A percentile compares a stretch with the other conserved stretches of the same genome.
These are phyloP conservation scores for Gracilaria caudata DNA, from an alignment of 23 red algal species.

Conservation along the genomic window DNA sequence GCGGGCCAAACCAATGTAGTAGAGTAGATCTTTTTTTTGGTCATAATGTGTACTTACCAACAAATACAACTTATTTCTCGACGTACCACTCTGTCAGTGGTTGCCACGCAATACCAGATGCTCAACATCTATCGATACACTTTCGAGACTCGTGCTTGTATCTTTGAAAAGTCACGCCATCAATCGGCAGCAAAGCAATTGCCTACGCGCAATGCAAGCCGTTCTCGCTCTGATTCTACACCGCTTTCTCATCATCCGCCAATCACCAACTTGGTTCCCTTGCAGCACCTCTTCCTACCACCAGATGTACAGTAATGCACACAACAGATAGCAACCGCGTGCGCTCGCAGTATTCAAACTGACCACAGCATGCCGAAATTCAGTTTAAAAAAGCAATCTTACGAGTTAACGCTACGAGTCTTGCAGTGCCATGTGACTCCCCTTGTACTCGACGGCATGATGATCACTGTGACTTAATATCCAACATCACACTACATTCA, in stretches of 20 bases:
- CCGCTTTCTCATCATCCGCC: slow-evolving; percentile 1
- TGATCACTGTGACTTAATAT: too few species aligned
- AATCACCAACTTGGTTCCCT: not conserved
- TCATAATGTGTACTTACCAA: not conserved
- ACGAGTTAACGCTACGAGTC: too few species aligned
- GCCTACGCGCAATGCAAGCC: too few species aligned
- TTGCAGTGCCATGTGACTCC: too few species aligned
- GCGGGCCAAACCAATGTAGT: not conserved
- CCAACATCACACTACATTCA: too few species aligned
- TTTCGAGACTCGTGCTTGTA: slow-evolving; percentile 2
- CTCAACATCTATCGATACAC: not conserved
- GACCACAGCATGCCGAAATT: not conserved
- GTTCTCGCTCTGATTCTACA: too few species aligned
- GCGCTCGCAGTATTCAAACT: too few species aligned
- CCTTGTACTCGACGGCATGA: too few species aligned
- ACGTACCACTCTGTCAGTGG: not conserved
- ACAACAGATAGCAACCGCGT: not conserved
- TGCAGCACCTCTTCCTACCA: not conserved
- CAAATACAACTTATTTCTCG: not conserved
- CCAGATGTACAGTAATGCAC: not conserved
- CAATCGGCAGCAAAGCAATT: not conserved
- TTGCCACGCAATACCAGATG: not conserved
- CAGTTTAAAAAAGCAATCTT: too few species aligned
- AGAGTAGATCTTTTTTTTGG: not conserved
- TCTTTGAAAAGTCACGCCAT: not conserved